phyloP scores from a whole-genome alignment of 192 early-diverging fungal genomes.

The Chytriomyces sp. region DNA sequence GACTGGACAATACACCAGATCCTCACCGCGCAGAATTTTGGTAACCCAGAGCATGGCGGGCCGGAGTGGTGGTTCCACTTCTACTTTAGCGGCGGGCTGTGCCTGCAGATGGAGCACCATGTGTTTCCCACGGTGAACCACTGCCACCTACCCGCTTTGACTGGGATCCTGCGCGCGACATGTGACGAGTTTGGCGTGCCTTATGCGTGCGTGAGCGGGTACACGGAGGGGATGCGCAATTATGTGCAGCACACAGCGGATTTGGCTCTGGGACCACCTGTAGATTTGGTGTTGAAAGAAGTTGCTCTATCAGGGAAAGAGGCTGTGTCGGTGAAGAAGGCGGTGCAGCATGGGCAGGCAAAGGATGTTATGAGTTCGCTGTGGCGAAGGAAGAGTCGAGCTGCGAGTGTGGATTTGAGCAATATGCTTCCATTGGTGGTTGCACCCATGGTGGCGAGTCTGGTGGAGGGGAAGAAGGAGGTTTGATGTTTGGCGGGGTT shows the following conservation, averaged over 20 bases:
- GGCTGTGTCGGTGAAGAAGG: not conserved
- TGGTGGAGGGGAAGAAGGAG: not conserved
- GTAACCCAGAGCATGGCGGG: not conserved
- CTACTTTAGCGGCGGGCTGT: conserved; percentile 71
- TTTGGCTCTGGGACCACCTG: not conserved
- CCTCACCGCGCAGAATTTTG: conserved; percentile 30
- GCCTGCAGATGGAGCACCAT: conserved; percentile 88
- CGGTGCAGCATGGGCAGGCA: not conserved
- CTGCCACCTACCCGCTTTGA: conserved; percentile 9
- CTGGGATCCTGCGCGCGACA: not conserved
- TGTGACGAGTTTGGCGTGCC: conserved; percentile 6
- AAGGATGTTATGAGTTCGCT: not conserved
- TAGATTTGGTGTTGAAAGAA: not conserved
- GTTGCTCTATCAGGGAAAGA: not conserved
- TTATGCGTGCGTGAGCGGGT: conserved; percentile 15
- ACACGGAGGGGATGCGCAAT: conserved; percentile 14
- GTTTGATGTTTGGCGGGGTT: not conserved
- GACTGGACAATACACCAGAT: conserved; percentile 23
- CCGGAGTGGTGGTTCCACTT: conserved; percentile 23
- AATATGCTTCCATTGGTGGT: not conserved
- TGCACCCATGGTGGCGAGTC: not conserved
- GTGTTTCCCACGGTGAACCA: conserved; percentile 66
- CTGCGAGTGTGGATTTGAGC: not conserved
- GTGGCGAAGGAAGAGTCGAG: not conserved
- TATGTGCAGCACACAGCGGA: conserved; percentile 1